These are phyloP conservation scores for Botryotinia calthae DNA, from an alignment of 2,329 filamentous ascomycete species.

Conservation along the genomic window DNA sequence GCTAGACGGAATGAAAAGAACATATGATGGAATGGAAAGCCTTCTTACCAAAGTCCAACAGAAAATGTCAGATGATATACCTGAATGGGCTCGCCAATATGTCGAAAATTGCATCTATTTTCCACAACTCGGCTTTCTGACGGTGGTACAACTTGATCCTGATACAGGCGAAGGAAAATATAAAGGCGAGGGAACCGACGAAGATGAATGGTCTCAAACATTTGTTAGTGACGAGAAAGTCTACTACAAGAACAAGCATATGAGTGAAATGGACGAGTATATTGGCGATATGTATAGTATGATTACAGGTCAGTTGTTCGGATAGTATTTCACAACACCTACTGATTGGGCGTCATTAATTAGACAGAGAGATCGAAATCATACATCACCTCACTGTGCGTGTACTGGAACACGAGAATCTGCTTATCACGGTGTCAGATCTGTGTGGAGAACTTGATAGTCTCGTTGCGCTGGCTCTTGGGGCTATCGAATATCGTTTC, in stretches of 20 bases:
- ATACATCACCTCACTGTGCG: constrained; percentile 71
- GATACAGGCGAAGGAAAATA: constrained; percentile 59
- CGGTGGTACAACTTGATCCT: constrained; percentile 64
- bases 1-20: constrained; percentile 74
- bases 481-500: constrained; percentile 72
- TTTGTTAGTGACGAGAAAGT: constrained; percentile 69
- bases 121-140: constrained; percentile 87
- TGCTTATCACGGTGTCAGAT: constrained; percentile 69
- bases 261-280: constrained; percentile 75
- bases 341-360: neutral
- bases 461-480: constrained; percentile 74
- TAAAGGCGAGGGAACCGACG: constrained; percentile 54
- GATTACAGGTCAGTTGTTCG: constrained; percentile 64
- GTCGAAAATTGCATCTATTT: constrained; percentile 81
- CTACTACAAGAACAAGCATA: constrained; percentile 84
- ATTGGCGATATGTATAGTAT: constrained; percentile 82
- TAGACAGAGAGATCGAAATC: constrained; percentile 86
- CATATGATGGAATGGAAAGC: constrained; percentile 73
- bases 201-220: constrained; percentile 71
- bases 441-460: constrained; percentile 85
- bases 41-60: constrained; percentile 67
- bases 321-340: neutral
- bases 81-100: constrained; percentile 53
- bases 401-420: constrained; percentile 65
- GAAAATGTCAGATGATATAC: constrained; percentile 61